A percentile compares a stretch with the other conserved stretches of the same genome.
Evolutionary conservation across 148 eudicot species (phyloP).

Genomic region (Persicaria maculosa): DNA sequence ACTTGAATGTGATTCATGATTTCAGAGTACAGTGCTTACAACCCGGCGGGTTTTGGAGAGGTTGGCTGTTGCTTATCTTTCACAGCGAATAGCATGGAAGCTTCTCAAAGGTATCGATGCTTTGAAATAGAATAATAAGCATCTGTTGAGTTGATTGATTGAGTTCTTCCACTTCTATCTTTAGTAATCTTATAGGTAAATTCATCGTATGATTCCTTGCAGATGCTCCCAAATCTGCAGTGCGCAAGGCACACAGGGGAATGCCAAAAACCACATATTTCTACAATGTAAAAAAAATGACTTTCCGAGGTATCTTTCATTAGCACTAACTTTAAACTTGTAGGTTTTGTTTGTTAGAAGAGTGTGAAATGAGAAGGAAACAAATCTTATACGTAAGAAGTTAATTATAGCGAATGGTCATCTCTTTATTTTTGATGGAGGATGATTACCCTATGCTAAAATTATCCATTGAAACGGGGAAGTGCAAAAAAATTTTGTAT

Average conservation of each 20-base stretch:
- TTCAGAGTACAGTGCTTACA: constrained; percentile 68
- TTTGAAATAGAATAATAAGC: background rate
- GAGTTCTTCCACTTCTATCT: no score
- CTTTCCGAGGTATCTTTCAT: constrained; percentile 60
- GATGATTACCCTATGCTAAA: no score
- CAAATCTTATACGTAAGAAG: no score
- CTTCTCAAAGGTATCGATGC: constrained; percentile 80
- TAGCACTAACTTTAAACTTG: background rate
- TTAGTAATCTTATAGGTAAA: background rate
- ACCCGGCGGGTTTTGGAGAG: constrained; percentile 91
- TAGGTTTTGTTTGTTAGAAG: background rate
- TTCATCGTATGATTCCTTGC: constrained; percentile 5
- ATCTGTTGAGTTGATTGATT: no score
- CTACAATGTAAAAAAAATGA: constrained; percentile 53
- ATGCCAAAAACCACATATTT: constrained; percentile 54
- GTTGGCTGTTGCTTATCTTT: constrained; percentile 63
- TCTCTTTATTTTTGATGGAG: no score
- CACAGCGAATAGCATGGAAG: constrained; percentile 95
- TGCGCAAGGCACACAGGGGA: constrained; percentile 74
- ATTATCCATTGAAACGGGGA: no score
- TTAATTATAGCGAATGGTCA: no score
- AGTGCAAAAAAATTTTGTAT: no score
- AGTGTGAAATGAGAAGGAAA: no score
- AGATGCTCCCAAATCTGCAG: constrained; percentile 89
- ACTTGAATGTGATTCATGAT: background rate